A percentile compares a stretch with the other conserved stretches of the same genome.
phyloP scores from a whole-genome alignment of 2,329 filamentous ascomycete species.

The Capronia americana region DNA sequence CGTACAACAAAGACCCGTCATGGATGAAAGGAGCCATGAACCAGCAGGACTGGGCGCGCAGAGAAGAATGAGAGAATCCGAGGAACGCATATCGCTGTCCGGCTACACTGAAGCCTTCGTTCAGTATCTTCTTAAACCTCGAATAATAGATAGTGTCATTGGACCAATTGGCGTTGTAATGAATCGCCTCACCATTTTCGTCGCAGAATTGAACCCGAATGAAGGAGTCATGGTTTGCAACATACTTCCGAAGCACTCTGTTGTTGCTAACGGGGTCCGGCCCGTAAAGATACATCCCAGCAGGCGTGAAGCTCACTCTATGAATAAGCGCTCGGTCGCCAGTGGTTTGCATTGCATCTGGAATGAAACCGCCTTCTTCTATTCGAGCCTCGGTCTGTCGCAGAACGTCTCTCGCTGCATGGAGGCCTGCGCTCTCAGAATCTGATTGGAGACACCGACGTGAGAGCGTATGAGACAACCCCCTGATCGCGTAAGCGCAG shows the following conservation, averaged over 20 bases:
- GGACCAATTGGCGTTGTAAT: slow-evolving; percentile 60
- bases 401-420: slow-evolving; percentile 52
- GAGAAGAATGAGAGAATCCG: slow-evolving; percentile 79
- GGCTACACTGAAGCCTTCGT: slow-evolving; percentile 66
- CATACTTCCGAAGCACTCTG: slow-evolving; percentile 71
- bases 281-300: slow-evolving; percentile 57
- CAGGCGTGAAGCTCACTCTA: slow-evolving; percentile 66
- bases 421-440: slow-evolving; percentile 55
- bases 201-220: slow-evolving; percentile 75
- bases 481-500: slow-evolving; percentile 61
- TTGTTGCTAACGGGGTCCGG: slow-evolving; percentile 69
- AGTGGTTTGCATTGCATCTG: slow-evolving; percentile 34
- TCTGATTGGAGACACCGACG: slow-evolving; percentile 51
- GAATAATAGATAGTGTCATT: slow-evolving; percentile 60
- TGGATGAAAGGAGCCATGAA: slow-evolving; percentile 60
- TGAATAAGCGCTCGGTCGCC: slow-evolving; percentile 55
- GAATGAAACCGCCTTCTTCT: slow-evolving; percentile 40
- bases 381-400: slow-evolving; percentile 50
- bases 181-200: slow-evolving; percentile 71
- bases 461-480: slow-evolving; percentile 59
- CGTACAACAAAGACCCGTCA: slow-evolving; percentile 43
- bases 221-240: slow-evolving; percentile 66
- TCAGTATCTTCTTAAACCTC: slow-evolving; percentile 67
- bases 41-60: slow-evolving; percentile 75
- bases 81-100: slow-evolving; percentile 70